Percentiles rank a stretch among this genome's conserved stretches.
Evolutionary conservation across 768 basidiomycete species (phyloP).

Genomic region (Tubosaeta sp.): DNA sequence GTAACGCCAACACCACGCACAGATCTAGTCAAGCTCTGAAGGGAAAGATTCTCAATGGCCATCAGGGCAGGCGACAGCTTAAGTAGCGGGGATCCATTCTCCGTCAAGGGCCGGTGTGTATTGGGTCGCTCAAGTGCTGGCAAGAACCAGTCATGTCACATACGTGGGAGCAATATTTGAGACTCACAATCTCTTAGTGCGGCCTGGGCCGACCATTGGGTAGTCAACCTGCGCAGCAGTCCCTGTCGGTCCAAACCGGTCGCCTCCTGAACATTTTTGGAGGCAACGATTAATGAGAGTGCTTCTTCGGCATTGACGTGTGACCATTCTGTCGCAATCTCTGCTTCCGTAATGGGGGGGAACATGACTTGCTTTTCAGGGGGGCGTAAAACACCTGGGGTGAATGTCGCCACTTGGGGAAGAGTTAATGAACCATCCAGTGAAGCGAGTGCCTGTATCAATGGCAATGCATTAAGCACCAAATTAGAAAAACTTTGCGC

Average conservation of each 20-base stretch:
- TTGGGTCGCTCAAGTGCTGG: constrained; percentile 54
- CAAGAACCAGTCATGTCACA: constrained; percentile 4
- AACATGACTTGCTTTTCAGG: constrained; percentile 45
- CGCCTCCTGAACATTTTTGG: constrained; percentile 53
- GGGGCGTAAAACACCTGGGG: constrained; percentile 40
- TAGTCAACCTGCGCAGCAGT: constrained; percentile 50
- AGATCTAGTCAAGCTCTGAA: constrained; percentile 78
- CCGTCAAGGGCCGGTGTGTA: constrained; percentile 58
- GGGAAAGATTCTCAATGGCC: constrained; percentile 87
- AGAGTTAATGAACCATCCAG: constrained; percentile 37
- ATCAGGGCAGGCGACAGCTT: constrained; percentile 83
- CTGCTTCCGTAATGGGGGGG: constrained; percentile 25
- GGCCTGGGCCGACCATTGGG: constrained; percentile 68
- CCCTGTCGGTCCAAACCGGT: constrained; percentile 58
- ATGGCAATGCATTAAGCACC: constrained; percentile 12
- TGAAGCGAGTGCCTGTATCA: constrained; percentile 42
- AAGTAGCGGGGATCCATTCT: constrained; percentile 69
- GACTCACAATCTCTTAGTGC: constrained; percentile 74
- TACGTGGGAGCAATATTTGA: constrained; percentile 3
- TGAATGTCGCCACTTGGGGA: constrained; percentile 32
- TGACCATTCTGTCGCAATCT: constrained; percentile 23
- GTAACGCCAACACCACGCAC: constrained; percentile 80
- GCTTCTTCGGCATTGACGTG: constrained; percentile 53
- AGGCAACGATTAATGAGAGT: constrained; percentile 52
- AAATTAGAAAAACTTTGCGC: constrained; percentile 13